phyloP scores from a whole-genome alignment of 768 basidiomycete genomes.

The Strobilomyces dryophilus region DNA sequence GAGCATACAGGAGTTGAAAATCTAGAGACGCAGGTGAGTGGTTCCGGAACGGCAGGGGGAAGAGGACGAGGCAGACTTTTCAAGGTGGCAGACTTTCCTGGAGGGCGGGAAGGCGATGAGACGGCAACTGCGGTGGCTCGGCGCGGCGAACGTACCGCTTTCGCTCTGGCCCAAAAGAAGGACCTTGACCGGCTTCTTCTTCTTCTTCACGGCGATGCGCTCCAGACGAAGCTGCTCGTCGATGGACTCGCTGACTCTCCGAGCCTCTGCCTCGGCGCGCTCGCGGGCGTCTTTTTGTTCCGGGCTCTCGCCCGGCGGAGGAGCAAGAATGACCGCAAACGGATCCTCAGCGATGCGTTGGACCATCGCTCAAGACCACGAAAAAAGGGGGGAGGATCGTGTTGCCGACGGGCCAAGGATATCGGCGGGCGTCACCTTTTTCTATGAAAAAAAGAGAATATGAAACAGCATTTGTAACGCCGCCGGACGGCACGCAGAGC shows the following conservation, averaged over 20 bases:
- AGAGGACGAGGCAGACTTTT: slow-evolving; percentile 49
- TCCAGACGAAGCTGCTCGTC: slow-evolving; percentile 70
- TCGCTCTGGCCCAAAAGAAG: slow-evolving; percentile 74
- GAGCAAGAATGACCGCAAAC: slow-evolving; percentile 55
- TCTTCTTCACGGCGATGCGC: slow-evolving; percentile 52
- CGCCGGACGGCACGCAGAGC: neutral
- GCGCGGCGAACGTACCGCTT: slow-evolving; percentile 41
- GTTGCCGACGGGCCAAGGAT: too few relatives aligned
- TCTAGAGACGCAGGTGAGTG: slow-evolving; percentile 33
- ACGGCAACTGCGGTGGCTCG: neutral
- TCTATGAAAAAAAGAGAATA: neutral
- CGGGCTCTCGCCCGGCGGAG: slow-evolving; percentile 59
- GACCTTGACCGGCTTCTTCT: slow-evolving; percentile 67
- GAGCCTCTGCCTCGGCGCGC: slow-evolving; percentile 58
- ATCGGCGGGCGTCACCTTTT: too few relatives aligned
- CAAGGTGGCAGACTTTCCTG: slow-evolving; percentile 69
- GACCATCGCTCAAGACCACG: slow-evolving; percentile 11
- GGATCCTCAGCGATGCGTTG: slow-evolving; percentile 54
- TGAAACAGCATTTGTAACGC: slow-evolving; percentile 1
- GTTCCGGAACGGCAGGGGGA: too few relatives aligned
- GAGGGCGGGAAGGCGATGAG: neutral
- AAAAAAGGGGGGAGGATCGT: too few relatives aligned
- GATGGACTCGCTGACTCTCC: slow-evolving; percentile 65
- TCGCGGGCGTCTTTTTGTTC: slow-evolving; percentile 54
- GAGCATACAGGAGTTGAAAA: slow-evolving; percentile 73